Evolutionary conservation across 306 rosid genomes (phyloP).

Genomic region (Glycine latifolia): DNA sequence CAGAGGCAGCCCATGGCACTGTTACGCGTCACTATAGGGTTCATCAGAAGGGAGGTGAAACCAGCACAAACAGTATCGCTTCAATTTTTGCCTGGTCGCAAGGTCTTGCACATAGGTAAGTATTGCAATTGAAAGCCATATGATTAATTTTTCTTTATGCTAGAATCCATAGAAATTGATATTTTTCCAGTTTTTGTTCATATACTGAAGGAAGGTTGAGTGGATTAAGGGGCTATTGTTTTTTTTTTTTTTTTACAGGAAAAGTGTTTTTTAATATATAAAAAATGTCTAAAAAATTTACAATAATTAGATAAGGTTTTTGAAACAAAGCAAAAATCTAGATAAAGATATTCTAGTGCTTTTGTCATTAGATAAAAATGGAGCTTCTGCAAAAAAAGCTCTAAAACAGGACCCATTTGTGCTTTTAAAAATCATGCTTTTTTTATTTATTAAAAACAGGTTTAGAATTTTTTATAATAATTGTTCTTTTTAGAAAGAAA

Average conservation of each 20-base stretch:
- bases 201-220: not conserved
- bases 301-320: not conserved
- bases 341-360: not conserved
- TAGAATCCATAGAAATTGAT: constrained; percentile 4
- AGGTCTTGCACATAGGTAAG: constrained; percentile 91
- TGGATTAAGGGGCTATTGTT: not conserved
- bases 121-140: constrained; percentile 24
- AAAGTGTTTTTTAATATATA: not conserved
- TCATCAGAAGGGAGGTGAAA: constrained; percentile 97
- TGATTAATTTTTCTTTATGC: not conserved
- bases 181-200: constrained; percentile 2
- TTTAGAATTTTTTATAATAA: too few relatives aligned
- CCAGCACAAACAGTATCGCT: constrained; percentile 98
- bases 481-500: not conserved
- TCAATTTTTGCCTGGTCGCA: constrained; percentile 97
- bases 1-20: constrained; percentile 99
- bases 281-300: not conserved
- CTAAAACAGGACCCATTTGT: not conserved
- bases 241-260: not conserved
- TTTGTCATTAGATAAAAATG: not conserved
- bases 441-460: too few relatives aligned
- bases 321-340: not conserved
- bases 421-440: not conserved
- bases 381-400: not conserved
- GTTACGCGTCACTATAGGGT: constrained; percentile 93